Evolutionary conservation across 257 asterid species (phyloP).

Genomic region (Penstemon davidsonii): DNA sequence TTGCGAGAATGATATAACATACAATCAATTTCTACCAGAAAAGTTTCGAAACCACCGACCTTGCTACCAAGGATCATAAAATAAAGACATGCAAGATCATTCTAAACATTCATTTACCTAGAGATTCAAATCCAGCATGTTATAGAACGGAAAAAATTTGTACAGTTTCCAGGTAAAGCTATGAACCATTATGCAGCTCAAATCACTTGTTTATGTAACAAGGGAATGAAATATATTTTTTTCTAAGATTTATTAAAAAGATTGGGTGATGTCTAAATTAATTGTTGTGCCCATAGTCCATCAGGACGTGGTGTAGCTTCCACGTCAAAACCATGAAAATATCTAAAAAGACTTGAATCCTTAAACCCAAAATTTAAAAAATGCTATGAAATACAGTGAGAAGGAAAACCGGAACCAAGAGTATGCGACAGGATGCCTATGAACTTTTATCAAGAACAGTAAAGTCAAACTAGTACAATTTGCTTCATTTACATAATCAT

Average conservation of each 20-base stretch:
- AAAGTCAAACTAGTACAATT: not conserved
- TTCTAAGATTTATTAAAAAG: too few species aligned
- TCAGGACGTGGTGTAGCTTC: not conserved
- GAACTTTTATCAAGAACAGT: not conserved
- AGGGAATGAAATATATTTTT: not conserved
- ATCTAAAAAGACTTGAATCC: not conserved
- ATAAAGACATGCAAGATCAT: not conserved
- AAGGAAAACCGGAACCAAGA: not conserved
- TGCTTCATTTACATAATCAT: too few species aligned
- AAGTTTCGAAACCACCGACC: not conserved
- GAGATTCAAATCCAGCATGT: not conserved
- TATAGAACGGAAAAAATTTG: not conserved
- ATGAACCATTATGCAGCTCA: not conserved
- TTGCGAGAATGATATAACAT: not conserved
- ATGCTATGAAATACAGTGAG: not conserved
- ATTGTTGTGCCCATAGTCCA: not conserved
- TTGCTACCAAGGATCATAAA: not conserved
- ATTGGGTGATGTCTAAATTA: not conserved
- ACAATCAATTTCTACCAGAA: not conserved
- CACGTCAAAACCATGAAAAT: not conserved
- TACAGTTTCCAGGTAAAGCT: not conserved
- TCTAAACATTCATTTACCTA: not conserved
- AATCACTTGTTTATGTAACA: not conserved
- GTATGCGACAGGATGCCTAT: not conserved
- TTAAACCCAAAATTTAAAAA: too few species aligned